Percentiles rank a stretch among this genome's conserved stretches.
Conservation (phyloP, 305 asterid species). For the Lippia alba region DNA sequence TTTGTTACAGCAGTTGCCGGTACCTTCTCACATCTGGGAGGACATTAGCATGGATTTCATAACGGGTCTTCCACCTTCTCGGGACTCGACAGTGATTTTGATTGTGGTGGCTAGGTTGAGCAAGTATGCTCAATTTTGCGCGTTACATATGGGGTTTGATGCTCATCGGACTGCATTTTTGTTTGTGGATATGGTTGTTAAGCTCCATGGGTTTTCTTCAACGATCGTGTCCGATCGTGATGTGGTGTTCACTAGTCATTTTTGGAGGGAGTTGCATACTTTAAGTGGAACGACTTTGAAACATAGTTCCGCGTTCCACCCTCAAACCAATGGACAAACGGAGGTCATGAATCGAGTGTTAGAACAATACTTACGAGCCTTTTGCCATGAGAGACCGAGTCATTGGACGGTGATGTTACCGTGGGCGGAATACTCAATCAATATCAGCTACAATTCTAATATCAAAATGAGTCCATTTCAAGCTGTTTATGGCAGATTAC, state of each 20-base stretch:
- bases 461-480: neutral
- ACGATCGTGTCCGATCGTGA: neutral
- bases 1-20: neutral
- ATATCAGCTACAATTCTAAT: neutral
- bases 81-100: neutral
- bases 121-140: neutral
- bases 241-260: neutral
- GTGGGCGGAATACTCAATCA: neutral
- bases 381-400: no score
- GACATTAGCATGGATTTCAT: neutral
- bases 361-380: no score
- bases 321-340: neutral
- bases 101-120: neutral
- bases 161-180: neutral
- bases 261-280: neutral
- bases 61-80: neutral
- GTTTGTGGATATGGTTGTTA: neutral
- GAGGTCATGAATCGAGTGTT: neutral
- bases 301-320: neutral
- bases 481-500: neutral
- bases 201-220: neutral
- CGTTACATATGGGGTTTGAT: no score
- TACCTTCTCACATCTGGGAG: neutral
- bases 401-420: neutral
- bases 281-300: neutral